Evolutionary conservation across 2,329 filamentous ascomycete genomes (phyloP).

Genomic region (Trichoderma pleuroti): DNA sequence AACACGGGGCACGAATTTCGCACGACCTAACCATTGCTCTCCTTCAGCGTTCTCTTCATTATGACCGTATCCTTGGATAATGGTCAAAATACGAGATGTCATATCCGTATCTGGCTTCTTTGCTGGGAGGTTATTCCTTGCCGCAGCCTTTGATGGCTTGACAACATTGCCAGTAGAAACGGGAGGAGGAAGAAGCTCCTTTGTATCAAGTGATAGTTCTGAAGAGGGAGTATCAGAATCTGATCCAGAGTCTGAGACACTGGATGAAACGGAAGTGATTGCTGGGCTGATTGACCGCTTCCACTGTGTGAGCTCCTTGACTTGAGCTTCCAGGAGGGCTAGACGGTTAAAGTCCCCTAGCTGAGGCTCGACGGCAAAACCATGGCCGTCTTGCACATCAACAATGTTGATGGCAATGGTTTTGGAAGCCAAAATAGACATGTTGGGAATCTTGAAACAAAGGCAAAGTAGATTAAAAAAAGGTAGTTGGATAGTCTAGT

Average conservation of each 20-base stretch:
- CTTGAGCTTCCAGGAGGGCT: not conserved
- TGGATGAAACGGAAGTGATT: not conserved
- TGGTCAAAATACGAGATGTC: not conserved
- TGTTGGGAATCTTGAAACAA: not conserved
- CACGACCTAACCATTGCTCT: not conserved
- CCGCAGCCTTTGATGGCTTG: not conserved
- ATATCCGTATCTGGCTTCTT: not conserved
- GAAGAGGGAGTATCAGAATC: not conserved
- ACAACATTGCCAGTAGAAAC: not conserved
- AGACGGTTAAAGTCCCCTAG: not conserved
- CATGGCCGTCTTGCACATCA: not conserved
- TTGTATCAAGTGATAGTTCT: not conserved
- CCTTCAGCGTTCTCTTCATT: not conserved
- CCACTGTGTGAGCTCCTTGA: not conserved
- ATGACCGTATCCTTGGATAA: not conserved
- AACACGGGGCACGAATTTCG: not conserved
- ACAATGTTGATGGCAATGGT: constrained; percentile 1
- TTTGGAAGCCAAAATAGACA: not conserved
- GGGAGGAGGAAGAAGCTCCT: not conserved
- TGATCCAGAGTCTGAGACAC: not conserved
- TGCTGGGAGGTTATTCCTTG: not conserved
- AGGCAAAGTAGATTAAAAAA: not conserved
- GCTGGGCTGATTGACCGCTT: not conserved
- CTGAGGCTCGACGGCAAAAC: not conserved
- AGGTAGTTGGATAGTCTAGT: not conserved